Percentiles rank a stretch among this genome's conserved stretches.
These are phyloP conservation scores for Acanthamoeba healyi DNA, from an alignment of 208 protist genomes.

Conservation along the genomic window DNA sequence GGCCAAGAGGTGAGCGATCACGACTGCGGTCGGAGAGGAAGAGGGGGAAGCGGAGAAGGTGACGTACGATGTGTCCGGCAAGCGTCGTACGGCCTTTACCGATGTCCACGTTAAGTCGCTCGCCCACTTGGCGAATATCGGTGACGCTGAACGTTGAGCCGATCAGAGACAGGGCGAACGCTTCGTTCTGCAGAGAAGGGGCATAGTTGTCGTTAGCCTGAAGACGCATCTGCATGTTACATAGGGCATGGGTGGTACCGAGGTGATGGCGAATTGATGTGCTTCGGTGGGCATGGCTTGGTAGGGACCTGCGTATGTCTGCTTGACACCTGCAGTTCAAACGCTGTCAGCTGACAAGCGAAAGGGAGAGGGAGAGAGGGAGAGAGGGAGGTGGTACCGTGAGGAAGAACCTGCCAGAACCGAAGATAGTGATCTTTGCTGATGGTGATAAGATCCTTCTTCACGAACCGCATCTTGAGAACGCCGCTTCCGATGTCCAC, in stretches of 20 bases:
- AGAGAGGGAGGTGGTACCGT: background rate
- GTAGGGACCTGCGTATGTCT: background rate
- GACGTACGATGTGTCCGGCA: background rate
- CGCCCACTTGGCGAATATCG: background rate
- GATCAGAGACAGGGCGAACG: background rate
- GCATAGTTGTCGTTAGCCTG: background rate
- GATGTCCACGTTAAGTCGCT: background rate
- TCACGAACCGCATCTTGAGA: background rate
- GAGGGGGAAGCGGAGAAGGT: too few relatives aligned
- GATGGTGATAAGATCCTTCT: background rate
- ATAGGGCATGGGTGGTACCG: too few relatives aligned
- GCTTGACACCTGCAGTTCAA: background rate
- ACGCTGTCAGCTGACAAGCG: too few relatives aligned
- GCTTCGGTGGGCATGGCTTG: background rate
- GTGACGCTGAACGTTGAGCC: background rate
- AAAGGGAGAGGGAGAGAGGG: too few relatives aligned
- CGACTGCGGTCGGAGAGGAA: background rate
- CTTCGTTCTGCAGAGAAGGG: background rate
- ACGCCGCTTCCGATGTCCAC: background rate
- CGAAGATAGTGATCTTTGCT: background rate
- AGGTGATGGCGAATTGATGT: background rate
- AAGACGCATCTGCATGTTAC: too few relatives aligned
- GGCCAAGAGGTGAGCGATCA: background rate
- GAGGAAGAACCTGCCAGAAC: background rate
- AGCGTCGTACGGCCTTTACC: background rate